Percentiles rank a stretch among this genome's conserved stretches.
phyloP scores from a whole-genome alignment of 1,139 yeast species.

The Suhomyces maxii region DNA sequence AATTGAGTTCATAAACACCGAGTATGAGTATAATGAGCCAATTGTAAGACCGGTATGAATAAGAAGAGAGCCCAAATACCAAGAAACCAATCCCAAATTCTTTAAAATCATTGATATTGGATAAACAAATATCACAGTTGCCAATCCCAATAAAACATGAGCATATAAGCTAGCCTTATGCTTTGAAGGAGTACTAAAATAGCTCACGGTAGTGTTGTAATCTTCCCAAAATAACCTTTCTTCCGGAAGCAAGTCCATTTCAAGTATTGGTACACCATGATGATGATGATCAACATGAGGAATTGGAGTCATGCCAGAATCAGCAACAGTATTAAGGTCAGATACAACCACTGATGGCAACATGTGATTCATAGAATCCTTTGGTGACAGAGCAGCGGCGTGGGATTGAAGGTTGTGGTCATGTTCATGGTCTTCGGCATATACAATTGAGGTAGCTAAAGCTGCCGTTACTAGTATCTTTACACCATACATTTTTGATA shows the following conservation, averaged over 20 bases:
- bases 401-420: not conserved
- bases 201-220: conserved; percentile 74
- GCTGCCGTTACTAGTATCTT: conserved; percentile 6
- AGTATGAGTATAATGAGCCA: conserved; percentile 57
- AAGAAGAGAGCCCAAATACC: conserved; percentile 55
- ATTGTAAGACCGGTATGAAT: conserved; percentile 48
- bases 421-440: not conserved
- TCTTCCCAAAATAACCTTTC: conserved; percentile 77
- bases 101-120: conserved; percentile 72
- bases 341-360: not conserved
- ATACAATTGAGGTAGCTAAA: not conserved
- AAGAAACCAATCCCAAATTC: conserved; percentile 53
- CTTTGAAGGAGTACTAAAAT: conserved; percentile 54
- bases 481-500: not conserved
- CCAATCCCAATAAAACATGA: conserved; percentile 52
- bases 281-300: conserved; percentile 55
- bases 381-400: too few relatives aligned
- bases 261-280: conserved; percentile 78
- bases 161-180: conserved; percentile 54
- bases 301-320: conserved; percentile 26
- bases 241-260: conserved; percentile 66
- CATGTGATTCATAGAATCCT: not conserved
- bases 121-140: conserved; percentile 57
- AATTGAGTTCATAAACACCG: conserved; percentile 59
- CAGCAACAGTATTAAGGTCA: not conserved